Evolutionary conservation across 371 early-diverging fungal species (phyloP).

Genomic region (Amoeboaphelidium occidentale): DNA sequence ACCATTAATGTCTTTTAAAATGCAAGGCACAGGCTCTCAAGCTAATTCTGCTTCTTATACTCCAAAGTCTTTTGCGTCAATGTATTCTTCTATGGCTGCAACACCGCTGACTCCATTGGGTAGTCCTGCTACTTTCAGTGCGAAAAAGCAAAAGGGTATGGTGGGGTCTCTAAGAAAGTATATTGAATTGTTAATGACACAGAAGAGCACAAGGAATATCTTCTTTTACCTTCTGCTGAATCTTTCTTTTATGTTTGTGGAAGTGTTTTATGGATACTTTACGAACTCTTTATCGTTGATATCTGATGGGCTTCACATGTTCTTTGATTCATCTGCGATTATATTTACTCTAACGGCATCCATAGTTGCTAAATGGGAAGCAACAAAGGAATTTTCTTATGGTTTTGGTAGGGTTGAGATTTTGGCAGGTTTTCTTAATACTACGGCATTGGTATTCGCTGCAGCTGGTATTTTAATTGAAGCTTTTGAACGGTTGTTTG

Average conservation of each 20-base stretch:
- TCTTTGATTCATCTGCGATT: conserved; percentile 81
- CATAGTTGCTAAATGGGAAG: conserved; percentile 72
- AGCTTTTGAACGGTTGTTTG: conserved; percentile 54
- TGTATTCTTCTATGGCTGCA: too few relatives aligned
- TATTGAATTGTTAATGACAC: too few relatives aligned
- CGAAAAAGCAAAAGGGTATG: too few relatives aligned
- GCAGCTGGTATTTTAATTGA: conserved; percentile 67
- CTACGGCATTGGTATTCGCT: conserved; percentile 62
- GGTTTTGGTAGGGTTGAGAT: conserved; percentile 73
- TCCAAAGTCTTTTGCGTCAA: too few relatives aligned
- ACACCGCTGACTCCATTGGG: too few relatives aligned
- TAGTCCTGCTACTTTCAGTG: too few relatives aligned
- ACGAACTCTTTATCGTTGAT: conserved; percentile 78
- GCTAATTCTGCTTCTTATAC: too few relatives aligned
- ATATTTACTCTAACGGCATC: conserved; percentile 61
- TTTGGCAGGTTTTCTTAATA: conserved; percentile 72
- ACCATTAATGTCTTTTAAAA: too few relatives aligned
- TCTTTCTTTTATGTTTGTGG: conserved; percentile 76
- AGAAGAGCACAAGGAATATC: too few relatives aligned
- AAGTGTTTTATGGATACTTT: conserved; percentile 65
- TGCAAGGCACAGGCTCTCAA: too few relatives aligned
- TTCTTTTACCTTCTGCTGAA: too few relatives aligned
- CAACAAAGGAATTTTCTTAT: conserved; percentile 44
- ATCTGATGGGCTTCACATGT: conserved; percentile 84
- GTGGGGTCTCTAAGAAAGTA: too few relatives aligned